Percentiles rank a stretch among this genome's conserved stretches.
These are phyloP conservation scores for Xylariaceae sp. DNA, from an alignment of 2,329 filamentous ascomycete genomes.

Conservation along the genomic window DNA sequence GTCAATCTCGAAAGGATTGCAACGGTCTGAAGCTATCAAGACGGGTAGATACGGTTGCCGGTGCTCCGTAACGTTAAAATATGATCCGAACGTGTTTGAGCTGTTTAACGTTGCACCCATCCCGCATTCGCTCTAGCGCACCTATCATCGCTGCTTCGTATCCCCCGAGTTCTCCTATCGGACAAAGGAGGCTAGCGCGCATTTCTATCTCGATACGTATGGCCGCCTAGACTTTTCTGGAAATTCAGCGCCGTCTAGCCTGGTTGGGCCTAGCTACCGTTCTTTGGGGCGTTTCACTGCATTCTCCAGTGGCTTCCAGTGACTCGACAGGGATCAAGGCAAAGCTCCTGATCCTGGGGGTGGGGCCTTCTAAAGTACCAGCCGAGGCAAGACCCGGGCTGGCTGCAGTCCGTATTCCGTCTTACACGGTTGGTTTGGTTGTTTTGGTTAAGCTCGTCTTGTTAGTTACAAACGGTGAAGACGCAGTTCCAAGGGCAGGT, in stretches of 20 bases:
- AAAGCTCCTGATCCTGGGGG: background rate
- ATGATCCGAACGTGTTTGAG: too few species aligned
- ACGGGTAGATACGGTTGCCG: too few species aligned
- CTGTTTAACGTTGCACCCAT: too few species aligned
- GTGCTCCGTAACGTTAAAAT: too few species aligned
- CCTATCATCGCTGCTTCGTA: too few species aligned
- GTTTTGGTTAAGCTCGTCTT: too few species aligned
- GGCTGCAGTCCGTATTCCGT: background rate
- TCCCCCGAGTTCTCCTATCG: background rate
- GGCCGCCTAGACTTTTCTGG: background rate
- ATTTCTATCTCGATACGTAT: background rate
- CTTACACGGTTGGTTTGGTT: too few species aligned
- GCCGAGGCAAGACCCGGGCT: background rate
- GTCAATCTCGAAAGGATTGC: too few species aligned
- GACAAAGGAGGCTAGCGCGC: background rate
- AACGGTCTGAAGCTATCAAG: too few species aligned
- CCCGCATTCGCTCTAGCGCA: too few species aligned
- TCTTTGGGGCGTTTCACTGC: background rate
- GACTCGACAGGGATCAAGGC: background rate
- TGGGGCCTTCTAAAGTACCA: background rate
- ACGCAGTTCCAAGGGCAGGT: too few species aligned
- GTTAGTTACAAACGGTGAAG: too few species aligned
- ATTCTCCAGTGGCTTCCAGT: background rate
- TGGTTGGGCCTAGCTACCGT: background rate
- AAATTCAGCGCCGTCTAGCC: background rate